Conservation (phyloP, 768 basidiomycete species). For the Collybiopsis luxurians region DNA sequence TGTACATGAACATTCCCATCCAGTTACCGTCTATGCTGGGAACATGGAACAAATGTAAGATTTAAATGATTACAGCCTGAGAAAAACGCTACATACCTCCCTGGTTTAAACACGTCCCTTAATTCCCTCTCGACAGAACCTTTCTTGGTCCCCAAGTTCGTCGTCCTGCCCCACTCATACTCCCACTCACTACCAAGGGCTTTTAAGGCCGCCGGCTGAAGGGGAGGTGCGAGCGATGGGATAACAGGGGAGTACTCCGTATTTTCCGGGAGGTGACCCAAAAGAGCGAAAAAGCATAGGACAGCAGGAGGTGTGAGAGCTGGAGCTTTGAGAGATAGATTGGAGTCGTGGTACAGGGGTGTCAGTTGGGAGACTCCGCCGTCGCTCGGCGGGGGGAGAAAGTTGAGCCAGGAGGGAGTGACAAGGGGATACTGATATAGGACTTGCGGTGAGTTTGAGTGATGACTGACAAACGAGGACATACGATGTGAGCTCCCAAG, state of each 20-base stretch:
- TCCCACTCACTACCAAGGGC: slow-evolving; percentile 58
- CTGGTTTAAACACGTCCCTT: slow-evolving; percentile 54
- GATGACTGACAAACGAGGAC: slow-evolving; percentile 19
- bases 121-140: slow-evolving; percentile 22
- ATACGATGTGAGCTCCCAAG: slow-evolving; percentile 61
- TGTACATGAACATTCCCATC: slow-evolving; percentile 80
- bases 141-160: slow-evolving; percentile 26
- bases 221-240: slow-evolving; percentile 20
- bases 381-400: slow-evolving; percentile 33
- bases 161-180: slow-evolving; percentile 64
- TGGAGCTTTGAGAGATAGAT: slow-evolving; percentile 50
- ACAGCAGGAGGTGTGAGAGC: slow-evolving; percentile 72
- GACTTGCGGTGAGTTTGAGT: slow-evolving; percentile 1
- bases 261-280: slow-evolving; percentile 32
- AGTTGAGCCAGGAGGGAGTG: slow-evolving; percentile 58
- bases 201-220: slow-evolving; percentile 10
- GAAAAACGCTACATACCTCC: slow-evolving; percentile 37
- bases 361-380: slow-evolving; percentile 22
- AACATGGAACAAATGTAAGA: too few relatives aligned
- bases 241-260: slow-evolving; percentile 29
- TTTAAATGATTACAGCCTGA: too few relatives aligned
- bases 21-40: slow-evolving; percentile 69
- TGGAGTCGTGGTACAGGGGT: slow-evolving; percentile 35
- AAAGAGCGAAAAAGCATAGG: slow-evolving; percentile 61
- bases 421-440: slow-evolving; percentile 58